These are phyloP conservation scores for Oidiodendron maius DNA, from an alignment of 495 filamentous ascomycete genomes.

Conservation along the genomic window DNA sequence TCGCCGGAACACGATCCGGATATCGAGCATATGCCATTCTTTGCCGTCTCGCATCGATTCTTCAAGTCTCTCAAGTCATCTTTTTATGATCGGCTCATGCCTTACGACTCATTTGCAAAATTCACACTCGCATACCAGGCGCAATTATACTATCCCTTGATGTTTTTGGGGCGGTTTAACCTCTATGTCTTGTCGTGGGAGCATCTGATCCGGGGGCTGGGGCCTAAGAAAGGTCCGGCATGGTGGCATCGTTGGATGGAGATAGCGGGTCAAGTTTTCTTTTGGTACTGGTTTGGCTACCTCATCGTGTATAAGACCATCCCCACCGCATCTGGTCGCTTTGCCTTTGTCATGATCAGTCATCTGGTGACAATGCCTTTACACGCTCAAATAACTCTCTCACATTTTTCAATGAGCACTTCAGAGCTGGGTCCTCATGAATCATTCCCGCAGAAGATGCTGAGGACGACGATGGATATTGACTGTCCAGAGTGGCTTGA, in stretches of 20 bases:
- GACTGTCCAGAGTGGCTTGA: constrained; percentile 95
- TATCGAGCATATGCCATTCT: constrained; percentile 94
- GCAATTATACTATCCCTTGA: constrained; percentile 81
- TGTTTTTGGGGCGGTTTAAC: constrained; percentile 87
- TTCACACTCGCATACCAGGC: constrained; percentile 69
- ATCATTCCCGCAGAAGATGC: constrained; percentile 94
- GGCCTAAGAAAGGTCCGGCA: constrained; percentile 75
- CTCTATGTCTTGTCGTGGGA: constrained; percentile 81
- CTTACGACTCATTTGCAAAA: constrained; percentile 71
- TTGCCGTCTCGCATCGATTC: constrained; percentile 86
- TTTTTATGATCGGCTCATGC: constrained; percentile 85
- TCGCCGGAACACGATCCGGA: constrained; percentile 95
- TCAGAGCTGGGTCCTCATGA: constrained; percentile 81
- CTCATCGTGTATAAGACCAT: constrained; percentile 70
- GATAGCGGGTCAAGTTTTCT: constrained; percentile 73
- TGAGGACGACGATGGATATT: constrained; percentile 96
- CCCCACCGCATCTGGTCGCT: constrained; percentile 60
- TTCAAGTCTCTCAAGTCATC: constrained; percentile 71
- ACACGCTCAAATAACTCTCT: constrained; percentile 93
- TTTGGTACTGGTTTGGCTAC: constrained; percentile 96
- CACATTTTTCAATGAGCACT: constrained; percentile 96
- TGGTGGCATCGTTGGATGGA: constrained; percentile 90
- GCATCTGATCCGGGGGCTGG: constrained; percentile 68
- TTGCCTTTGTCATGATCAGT: constrained; percentile 76
- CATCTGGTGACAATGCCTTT: constrained; percentile 83